phyloP scores from a whole-genome alignment of 306 rosid species.

The Quercus mongolica region DNA sequence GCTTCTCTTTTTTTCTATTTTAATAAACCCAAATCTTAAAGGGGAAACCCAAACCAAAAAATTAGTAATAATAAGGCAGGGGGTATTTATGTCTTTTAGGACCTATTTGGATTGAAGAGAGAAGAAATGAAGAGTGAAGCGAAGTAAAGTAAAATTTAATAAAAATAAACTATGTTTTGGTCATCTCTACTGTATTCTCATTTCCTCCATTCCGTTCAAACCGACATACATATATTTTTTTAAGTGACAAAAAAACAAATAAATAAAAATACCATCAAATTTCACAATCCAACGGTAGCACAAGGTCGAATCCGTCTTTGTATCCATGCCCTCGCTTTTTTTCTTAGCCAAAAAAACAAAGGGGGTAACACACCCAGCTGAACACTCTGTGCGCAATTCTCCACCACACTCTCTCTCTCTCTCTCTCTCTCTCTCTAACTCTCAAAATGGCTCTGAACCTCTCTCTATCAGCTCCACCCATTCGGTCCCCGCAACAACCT shows the following conservation, averaged over 20 bases:
- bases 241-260: not conserved
- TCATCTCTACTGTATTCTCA: rapidly evolving
- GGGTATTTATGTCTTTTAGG: no score
- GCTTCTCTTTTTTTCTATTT: no score
- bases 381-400: not conserved
- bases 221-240: no score
- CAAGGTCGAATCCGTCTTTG: constrained; percentile 23
- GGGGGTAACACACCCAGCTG: no score
- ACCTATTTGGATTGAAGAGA: no score
- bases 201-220: no score
- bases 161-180: no score
- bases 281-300: not conserved
- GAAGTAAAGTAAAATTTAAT: no score
- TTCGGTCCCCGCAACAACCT: constrained; percentile 23
- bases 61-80: no score
- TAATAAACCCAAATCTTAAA: no score
- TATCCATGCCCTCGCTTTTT: not conserved
- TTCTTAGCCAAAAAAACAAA: not conserved
- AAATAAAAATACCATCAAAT: not conserved
- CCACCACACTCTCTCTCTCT: not conserved
- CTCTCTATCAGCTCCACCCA: constrained; percentile 36
- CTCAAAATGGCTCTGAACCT: constrained; percentile 55
- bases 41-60: no score
- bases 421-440: not conserved
- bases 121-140: rapidly evolving